phyloP scores from a whole-genome alignment of 805 yeast species.

The Starmerella cellae region DNA sequence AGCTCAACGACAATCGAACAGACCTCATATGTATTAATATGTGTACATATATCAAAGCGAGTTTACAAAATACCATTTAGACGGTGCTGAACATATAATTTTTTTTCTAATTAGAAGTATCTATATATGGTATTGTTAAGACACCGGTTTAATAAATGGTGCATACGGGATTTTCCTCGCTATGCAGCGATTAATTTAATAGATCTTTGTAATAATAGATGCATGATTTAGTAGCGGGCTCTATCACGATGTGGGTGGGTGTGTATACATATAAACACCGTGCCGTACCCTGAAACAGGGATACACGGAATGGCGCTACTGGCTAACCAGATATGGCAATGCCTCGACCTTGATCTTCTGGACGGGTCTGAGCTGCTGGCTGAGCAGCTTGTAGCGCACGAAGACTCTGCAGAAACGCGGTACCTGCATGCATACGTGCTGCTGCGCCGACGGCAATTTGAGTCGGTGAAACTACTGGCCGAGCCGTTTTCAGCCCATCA shows the following conservation, averaged over 20 bases:
- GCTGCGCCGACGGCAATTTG: slow-evolving; percentile 45
- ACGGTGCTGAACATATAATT: too few relatives aligned
- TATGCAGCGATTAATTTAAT: too few relatives aligned
- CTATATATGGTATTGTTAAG: too few relatives aligned
- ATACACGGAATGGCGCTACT: slow-evolving; percentile 5
- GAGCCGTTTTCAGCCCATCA: slow-evolving; percentile 33
- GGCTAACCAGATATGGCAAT: slow-evolving; percentile 47
- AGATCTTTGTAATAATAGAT: too few relatives aligned
- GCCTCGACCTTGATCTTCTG: slow-evolving; percentile 54
- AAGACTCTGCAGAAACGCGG: slow-evolving; percentile 43
- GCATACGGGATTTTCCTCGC: too few relatives aligned
- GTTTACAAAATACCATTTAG: too few relatives aligned
- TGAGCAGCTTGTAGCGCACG: slow-evolving; percentile 61
- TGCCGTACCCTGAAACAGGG: not conserved
- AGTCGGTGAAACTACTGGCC: slow-evolving; percentile 32
- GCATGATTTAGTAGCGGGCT: too few relatives aligned
- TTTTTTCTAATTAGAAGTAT: too few relatives aligned
- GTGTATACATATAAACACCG: not conserved
- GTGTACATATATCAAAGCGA: too few relatives aligned
- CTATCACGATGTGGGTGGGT: too few relatives aligned
- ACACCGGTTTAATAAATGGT: not conserved
- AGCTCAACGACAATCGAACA: too few relatives aligned
- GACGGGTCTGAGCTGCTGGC: slow-evolving; percentile 75
- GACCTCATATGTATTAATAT: too few relatives aligned
- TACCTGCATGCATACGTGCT: slow-evolving; percentile 61